phyloP scores from a whole-genome alignment of 106 monocot genomes.

The Allium cepa region DNA sequence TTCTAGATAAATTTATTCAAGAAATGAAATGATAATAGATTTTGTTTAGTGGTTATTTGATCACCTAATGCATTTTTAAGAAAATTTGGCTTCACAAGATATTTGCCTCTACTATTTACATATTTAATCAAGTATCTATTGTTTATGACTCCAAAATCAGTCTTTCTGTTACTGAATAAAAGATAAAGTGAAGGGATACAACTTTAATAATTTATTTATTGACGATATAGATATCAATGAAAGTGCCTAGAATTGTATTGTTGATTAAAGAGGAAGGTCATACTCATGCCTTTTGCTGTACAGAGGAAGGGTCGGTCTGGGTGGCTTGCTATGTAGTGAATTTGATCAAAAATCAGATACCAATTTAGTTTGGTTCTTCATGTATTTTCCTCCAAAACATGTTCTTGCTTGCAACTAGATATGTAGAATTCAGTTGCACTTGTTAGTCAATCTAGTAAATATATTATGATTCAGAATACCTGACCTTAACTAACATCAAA shows the following conservation, averaged over 20 bases:
- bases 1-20: too few relatives aligned
- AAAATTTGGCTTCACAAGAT: too few relatives aligned
- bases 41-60: too few relatives aligned
- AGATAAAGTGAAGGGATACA: not conserved
- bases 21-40: too few relatives aligned
- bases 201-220: not conserved
- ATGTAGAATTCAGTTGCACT: too few relatives aligned
- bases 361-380: slow-evolving; percentile 1
- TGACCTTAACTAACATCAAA: too few relatives aligned
- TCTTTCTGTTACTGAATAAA: not conserved
- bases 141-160: not conserved
- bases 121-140: not conserved
- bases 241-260: slow-evolving; percentile 43
- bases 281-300: slow-evolving; percentile 79
- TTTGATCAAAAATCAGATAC: slow-evolving; percentile 28
- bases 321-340: slow-evolving; percentile 47
- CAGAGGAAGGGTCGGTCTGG: slow-evolving; percentile 76
- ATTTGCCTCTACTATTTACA: not conserved
- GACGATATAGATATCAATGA: slow-evolving; percentile 36
- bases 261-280: slow-evolving; percentile 79
- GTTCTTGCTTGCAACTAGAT: too few relatives aligned
- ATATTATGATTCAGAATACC: too few relatives aligned
- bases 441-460: too few relatives aligned
- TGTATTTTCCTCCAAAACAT: not conserved
- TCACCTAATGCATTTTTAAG: too few relatives aligned